Conservation (phyloP, 225 moss, liverwort and hornwort genomes). For the Anthoceros angustus region DNA sequence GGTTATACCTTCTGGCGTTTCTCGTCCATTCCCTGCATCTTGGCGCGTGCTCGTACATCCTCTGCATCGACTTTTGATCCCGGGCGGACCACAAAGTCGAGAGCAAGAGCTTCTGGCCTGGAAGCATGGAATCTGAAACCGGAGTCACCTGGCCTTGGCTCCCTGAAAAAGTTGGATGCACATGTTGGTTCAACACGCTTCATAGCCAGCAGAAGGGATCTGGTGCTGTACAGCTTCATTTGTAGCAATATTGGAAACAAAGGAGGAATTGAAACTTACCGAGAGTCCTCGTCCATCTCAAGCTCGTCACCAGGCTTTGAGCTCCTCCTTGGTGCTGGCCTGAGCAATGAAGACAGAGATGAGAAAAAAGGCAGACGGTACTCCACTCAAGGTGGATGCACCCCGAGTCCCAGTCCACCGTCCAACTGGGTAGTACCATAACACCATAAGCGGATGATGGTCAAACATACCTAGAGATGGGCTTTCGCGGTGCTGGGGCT, state of each 20-base stretch:
- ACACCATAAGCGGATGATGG: background rate
- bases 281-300: slow-evolving; percentile 48
- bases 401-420: background rate
- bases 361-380: too few relatives aligned
- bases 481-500: slow-evolving; percentile 39
- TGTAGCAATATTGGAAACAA: background rate
- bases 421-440: background rate
- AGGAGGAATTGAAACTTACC: slow-evolving; percentile 14
- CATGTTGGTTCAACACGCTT: background rate
- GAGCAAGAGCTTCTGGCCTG: slow-evolving; percentile 82
- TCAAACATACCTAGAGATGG: slow-evolving; percentile 12
- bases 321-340: slow-evolving; percentile 36
- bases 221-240: background rate
- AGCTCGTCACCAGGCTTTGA: slow-evolving; percentile 60
- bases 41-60: slow-evolving; percentile 41
- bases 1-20: slow-evolving; percentile 42
- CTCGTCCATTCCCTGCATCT: slow-evolving; percentile 58
- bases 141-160: slow-evolving; percentile 63
- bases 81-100: slow-evolving; percentile 80
- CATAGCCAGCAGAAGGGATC: background rate
- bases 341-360: slow-evolving; percentile 11
- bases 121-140: slow-evolving; percentile 86
- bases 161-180: slow-evolving; percentile 14
- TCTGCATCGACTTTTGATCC: slow-evolving; percentile 75
- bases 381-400: background rate